These are phyloP conservation scores for Rusavskia elegans DNA, from an alignment of 495 filamentous ascomycete species.

Conservation along the genomic window DNA sequence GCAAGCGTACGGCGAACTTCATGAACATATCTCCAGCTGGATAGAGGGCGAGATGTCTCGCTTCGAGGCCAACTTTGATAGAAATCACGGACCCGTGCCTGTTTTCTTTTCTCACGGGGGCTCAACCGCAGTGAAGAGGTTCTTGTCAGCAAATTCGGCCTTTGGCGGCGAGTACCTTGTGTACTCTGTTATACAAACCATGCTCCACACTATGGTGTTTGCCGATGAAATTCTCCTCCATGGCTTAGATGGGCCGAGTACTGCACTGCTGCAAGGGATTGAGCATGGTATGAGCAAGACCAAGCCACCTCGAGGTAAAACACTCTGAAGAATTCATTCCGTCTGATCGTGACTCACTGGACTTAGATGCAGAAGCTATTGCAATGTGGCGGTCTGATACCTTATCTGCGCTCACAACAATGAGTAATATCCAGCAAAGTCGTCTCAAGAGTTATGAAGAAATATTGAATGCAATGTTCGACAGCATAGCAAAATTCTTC, in stretches of 20 bases:
- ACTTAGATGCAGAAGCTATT: constrained; percentile 2
- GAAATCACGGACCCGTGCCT: background rate
- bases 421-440: background rate
- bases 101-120: background rate
- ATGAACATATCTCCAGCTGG: constrained; percentile 4
- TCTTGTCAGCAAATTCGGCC: background rate
- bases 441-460: background rate
- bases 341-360: background rate
- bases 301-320: constrained; percentile 6
- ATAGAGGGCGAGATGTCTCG: background rate
- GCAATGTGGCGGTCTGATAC: constrained; percentile 11
- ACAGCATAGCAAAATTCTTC: background rate
- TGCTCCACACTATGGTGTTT: constrained; percentile 1
- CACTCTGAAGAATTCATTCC: no score
- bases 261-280: background rate
- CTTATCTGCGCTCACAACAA: constrained; percentile 1
- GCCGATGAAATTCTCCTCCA: background rate
- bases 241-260: background rate
- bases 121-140: background rate
- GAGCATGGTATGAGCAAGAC: constrained; percentile 3
- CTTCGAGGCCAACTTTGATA: background rate
- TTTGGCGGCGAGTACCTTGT: constrained; percentile 2
- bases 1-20: background rate
- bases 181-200: background rate
- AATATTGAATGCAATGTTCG: background rate